Base-by-base conservation (phyloP, 495 filamentous ascomycete species). In the Glutinoglossum americanum region DNA sequence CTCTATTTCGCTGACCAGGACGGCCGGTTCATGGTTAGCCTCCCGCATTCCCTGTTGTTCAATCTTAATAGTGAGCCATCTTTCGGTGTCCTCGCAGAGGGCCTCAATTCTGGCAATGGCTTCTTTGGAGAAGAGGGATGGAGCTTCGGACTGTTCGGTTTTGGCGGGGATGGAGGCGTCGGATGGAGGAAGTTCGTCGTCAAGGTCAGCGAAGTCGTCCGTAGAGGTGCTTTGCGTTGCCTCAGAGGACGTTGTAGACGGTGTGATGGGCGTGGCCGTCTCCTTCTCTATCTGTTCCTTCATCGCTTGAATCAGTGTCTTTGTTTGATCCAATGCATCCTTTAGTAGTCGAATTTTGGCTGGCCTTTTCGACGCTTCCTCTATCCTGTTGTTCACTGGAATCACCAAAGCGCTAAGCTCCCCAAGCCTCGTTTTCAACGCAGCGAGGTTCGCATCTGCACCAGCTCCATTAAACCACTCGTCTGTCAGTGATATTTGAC, bases 391-490 rank as follows among this genome's bases (percentile, higher is more conserved):
- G 58, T 83, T 71, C 26, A 89, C 75, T 3, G 85, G 84, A 23
- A 74, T 73, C 51, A 84, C 81, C 59, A 89, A 75, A 56, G 77
- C 75, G 64, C 84, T 81, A 47, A 92, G 75, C 41, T 75, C 76
- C 65, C 83, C 82, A 44, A 93, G 76, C 58, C 79, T 82, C 27
- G 75, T 73, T 65, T 80, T 82, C 66, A 95, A 76, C 23, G 79
- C 81, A 1, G 81, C 76, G 25, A 78, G 79, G 41, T 78, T 71
- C 0, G 92, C 88, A 55, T 85, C 77, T 7, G 77, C 80, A 47
- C 90, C 88, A 55, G 89, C 87, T 37, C 76, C 84, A 65, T 94
- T 94, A 33, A 98, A 78, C 90, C 92, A 97, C 37, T 94, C 87
- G 59, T 83, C 83, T 11, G 82, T 77, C 19, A 78, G 79, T 33